Percentiles rank a stretch among this genome's conserved stretches.
phyloP scores from a whole-genome alignment of 345 rosid genomes.

The Gossypium longicalyx region DNA sequence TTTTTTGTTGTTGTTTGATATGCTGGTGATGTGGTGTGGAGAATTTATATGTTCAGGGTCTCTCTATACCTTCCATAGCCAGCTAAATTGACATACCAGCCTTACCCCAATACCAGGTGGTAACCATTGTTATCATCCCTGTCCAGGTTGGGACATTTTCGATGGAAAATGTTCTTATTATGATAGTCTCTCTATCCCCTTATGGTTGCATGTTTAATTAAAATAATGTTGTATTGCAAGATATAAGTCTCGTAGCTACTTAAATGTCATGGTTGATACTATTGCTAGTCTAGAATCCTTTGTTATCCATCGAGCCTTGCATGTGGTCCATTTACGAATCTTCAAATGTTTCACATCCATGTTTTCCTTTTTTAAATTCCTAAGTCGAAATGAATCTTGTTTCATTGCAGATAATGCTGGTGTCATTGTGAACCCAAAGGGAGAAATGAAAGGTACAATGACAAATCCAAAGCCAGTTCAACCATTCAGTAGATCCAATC shows the following conservation, averaged over 20 bases:
- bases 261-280: conserved; percentile 36
- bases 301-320: neutral
- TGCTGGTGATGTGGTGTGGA: conserved; percentile 8
- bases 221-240: neutral
- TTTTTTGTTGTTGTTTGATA: no score
- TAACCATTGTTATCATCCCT: conserved; percentile 31
- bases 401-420: conserved; percentile 82
- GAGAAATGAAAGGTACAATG: conserved; percentile 84
- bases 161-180: neutral
- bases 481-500: neutral
- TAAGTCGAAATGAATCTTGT: neutral
- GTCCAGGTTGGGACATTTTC: conserved; percentile 30
- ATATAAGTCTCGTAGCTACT: neutral
- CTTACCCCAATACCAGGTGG: conserved; percentile 29
- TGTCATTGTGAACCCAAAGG: conserved; percentile 87
- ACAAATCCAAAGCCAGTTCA: neutral
- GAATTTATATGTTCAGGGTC: conserved; percentile 9
- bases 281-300: conserved; percentile 62
- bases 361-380: neutral
- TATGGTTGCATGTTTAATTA: neutral
- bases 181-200: neutral
- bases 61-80: conserved; percentile 13
- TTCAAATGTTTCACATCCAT: neutral
- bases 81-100: conserved; percentile 20
- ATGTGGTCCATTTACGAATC: conserved; percentile 68